phyloP scores from a whole-genome alignment of 768 basidiomycete genomes.

The Neoboletus magnificus region DNA sequence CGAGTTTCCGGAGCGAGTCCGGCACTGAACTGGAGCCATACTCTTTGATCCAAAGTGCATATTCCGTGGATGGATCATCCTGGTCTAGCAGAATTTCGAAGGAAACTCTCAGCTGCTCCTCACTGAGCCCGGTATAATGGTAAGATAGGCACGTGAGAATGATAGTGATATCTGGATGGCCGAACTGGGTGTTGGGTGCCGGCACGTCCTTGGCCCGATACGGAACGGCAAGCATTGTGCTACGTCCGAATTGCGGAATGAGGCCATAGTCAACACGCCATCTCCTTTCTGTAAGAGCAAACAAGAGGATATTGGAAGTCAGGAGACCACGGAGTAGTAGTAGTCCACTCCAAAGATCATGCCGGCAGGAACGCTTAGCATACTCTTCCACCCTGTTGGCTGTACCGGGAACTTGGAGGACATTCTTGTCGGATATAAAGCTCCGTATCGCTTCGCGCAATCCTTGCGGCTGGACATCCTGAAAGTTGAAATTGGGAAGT shows the following conservation, averaged over 20 bases:
- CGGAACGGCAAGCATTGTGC: conserved; percentile 8
- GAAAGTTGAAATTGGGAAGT: conserved; percentile 5
- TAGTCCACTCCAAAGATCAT: background rate
- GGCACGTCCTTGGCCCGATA: no score
- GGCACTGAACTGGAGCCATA: background rate
- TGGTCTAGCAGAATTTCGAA: background rate
- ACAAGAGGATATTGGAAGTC: no score
- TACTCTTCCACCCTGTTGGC: conserved; percentile 3
- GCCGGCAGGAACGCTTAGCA: background rate
- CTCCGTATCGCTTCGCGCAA: background rate
- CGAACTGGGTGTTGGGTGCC: no score
- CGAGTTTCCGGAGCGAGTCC: no score
- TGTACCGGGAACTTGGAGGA: background rate
- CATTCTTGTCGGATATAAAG: conserved; percentile 9
- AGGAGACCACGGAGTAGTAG: no score
- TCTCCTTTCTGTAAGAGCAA: no score
- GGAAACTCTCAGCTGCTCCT: no score
- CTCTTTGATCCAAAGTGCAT: background rate
- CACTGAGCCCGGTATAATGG: no score
- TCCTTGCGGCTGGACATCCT: background rate
- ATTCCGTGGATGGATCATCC: background rate
- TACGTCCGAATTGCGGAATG: no score
- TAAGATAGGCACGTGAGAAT: no score
- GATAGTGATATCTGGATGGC: no score
- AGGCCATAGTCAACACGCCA: background rate